phyloP scores from a whole-genome alignment of 1,284 basidiomycete genomes.

The Ustilago loliicola region DNA sequence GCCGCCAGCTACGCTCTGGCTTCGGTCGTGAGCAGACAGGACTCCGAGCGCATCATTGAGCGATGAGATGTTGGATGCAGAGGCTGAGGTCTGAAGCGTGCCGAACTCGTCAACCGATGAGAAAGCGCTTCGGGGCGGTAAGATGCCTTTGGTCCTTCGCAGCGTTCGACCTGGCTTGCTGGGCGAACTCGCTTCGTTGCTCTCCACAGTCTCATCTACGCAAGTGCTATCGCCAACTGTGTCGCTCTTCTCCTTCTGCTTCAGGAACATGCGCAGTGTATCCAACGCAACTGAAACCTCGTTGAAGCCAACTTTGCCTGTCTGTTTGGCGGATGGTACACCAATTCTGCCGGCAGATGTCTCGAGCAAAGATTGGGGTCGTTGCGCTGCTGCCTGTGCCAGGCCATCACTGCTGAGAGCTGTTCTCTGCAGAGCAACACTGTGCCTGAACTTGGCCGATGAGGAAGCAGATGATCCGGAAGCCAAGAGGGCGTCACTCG shows the following conservation, averaged over 20 bases:
- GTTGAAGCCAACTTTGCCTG: constrained; percentile 29
- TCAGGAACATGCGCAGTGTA: constrained; percentile 30
- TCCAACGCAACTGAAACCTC: constrained; percentile 31
- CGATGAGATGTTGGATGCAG: neutral
- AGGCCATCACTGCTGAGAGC: constrained; percentile 16
- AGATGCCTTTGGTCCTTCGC: constrained; percentile 20
- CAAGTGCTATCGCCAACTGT: neutral
- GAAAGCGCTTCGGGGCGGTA: constrained; percentile 25
- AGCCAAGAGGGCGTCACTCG: constrained; percentile 17
- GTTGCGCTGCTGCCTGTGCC: neutral
- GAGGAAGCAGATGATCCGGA: neutral
- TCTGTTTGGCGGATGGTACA: neutral
- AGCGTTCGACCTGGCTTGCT: constrained; percentile 19
- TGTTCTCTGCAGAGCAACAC: constrained; percentile 7
- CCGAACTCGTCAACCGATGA: constrained; percentile 25
- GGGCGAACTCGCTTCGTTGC: neutral
- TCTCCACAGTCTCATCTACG: neutral
- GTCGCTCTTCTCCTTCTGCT: constrained; percentile 17
- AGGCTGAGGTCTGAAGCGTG: constrained; percentile 3
- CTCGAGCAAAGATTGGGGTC: constrained; percentile 32
- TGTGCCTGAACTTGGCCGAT: constrained; percentile 8
- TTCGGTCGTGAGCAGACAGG: neutral
- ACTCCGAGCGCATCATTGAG: neutral
- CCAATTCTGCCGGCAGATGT: neutral
- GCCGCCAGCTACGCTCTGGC: constrained; percentile 9